Conservation (phyloP, 192 early-diverging fungal species). For the Entomortierella lignicola region DNA sequence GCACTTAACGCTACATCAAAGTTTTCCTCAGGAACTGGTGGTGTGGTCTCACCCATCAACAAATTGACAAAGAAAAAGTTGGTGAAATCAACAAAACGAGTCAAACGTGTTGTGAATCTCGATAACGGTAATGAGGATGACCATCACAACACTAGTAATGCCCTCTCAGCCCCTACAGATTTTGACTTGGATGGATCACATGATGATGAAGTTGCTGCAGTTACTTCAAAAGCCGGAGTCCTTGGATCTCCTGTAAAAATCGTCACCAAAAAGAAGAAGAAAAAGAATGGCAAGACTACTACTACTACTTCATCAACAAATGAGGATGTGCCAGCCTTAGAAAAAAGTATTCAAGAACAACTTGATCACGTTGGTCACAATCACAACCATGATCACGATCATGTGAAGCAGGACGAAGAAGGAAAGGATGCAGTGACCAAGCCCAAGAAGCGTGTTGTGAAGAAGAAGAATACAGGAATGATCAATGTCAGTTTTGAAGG, state of each 20-base stretch:
- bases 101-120: slow-evolving; percentile 40
- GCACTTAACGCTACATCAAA: slow-evolving; percentile 7
- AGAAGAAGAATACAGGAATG: slow-evolving; percentile 8
- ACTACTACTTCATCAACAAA: background rate
- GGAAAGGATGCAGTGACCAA: background rate
- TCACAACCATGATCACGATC: background rate
- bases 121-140: slow-evolving; percentile 35
- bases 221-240: slow-evolving; percentile 5
- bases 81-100: slow-evolving; percentile 29
- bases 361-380: background rate
- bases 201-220: slow-evolving; percentile 17
- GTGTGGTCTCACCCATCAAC: slow-evolving; percentile 10
- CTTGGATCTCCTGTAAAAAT: slow-evolving; percentile 3
- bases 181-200: slow-evolving; percentile 1
- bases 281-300: slow-evolving; percentile 18
- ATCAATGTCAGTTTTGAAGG: slow-evolving; percentile 27
- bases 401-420: background rate
- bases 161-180: background rate
- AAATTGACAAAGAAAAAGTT: slow-evolving; percentile 49
- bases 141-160: background rate
- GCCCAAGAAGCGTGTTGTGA: slow-evolving; percentile 10
- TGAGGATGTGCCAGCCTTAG: too few species aligned
- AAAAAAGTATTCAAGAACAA: slow-evolving; percentile 3
- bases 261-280: slow-evolving; percentile 37
- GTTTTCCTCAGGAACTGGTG: background rate